Evolutionary conservation across 2,329 filamentous ascomycete genomes (phyloP).

Genomic region (Clonostachys rosea): DNA sequence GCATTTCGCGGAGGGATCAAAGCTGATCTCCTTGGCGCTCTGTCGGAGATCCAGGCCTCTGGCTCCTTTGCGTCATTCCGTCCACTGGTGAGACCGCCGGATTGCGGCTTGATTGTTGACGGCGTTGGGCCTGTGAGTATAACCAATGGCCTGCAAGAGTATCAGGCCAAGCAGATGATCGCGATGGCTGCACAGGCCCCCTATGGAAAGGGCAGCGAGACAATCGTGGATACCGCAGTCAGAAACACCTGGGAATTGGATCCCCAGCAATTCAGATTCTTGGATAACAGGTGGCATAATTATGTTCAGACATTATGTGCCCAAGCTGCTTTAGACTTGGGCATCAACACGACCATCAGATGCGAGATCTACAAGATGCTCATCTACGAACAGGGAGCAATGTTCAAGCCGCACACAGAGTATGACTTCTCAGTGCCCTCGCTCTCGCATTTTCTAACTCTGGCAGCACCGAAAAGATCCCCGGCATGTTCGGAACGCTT

Average conservation of each 20-base stretch:
- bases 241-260: conserved; percentile 38
- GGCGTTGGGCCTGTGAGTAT: too few species aligned
- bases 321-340: conserved; percentile 18
- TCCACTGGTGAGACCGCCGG: too few species aligned
- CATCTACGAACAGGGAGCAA: conserved; percentile 42
- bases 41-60: too few species aligned
- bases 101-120: too few species aligned
- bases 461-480: conserved; percentile 34
- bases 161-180: conserved; percentile 15
- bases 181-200: conserved; percentile 20
- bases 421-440: conserved; percentile 4
- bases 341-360: conserved; percentile 17
- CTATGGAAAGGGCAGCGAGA: conserved; percentile 30
- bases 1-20: too few species aligned
- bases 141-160: conserved; percentile 2
- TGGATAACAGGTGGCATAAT: conserved; percentile 21
- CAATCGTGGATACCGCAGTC: conserved; percentile 29
- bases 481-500: conserved; percentile 45
- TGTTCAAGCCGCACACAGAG: conserved; percentile 41
- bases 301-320: conserved; percentile 14
- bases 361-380: conserved; percentile 40
- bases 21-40: too few species aligned
- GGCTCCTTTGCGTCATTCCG: too few species aligned
- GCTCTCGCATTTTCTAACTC: not conserved
- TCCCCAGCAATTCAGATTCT: conserved; percentile 26